phyloP scores from a whole-genome alignment of 2,329 filamentous ascomycete species.

The Trichoderma polysporum region DNA sequence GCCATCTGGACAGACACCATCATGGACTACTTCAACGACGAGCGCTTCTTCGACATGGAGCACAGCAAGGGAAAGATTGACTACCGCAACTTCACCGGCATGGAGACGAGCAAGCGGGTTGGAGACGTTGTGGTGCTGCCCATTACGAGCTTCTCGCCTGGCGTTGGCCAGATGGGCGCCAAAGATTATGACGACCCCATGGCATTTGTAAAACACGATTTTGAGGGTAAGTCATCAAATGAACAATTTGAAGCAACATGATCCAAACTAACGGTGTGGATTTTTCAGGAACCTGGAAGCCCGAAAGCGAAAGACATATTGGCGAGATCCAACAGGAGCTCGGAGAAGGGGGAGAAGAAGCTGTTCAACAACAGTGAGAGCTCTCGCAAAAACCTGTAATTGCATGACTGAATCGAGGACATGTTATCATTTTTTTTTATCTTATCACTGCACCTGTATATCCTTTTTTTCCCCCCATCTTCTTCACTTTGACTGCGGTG shows the following conservation, averaged over 20 bases:
- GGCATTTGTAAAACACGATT: conserved; percentile 97
- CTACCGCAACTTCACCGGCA: conserved; percentile 85
- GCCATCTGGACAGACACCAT: conserved; percentile 91
- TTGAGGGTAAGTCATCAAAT: conserved; percentile 66
- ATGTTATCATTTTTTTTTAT: background rate
- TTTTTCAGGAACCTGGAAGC: conserved; percentile 69
- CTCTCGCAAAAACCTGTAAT: background rate
- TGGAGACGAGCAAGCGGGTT: conserved; percentile 78
- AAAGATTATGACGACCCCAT: conserved; percentile 86
- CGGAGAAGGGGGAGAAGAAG: background rate
- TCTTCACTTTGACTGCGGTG: background rate
- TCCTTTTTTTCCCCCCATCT: background rate
- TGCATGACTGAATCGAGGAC: background rate
- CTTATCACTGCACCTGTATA: conserved; percentile 1
- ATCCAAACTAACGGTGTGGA: background rate
- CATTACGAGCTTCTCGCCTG: conserved; percentile 96
- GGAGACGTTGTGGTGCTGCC: conserved; percentile 92
- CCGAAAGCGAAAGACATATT: conserved; percentile 68
- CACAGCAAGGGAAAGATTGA: conserved; percentile 72
- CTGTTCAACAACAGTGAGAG: background rate
- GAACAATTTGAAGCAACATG: no score
- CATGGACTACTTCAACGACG: conserved; percentile 92
- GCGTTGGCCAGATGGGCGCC: conserved; percentile 89
- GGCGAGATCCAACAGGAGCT: conserved; percentile 44
- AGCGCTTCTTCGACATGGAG: conserved; percentile 79